Conservation (phyloP, 371 early-diverging fungal species). For the Saksenaea oblongispora region DNA sequence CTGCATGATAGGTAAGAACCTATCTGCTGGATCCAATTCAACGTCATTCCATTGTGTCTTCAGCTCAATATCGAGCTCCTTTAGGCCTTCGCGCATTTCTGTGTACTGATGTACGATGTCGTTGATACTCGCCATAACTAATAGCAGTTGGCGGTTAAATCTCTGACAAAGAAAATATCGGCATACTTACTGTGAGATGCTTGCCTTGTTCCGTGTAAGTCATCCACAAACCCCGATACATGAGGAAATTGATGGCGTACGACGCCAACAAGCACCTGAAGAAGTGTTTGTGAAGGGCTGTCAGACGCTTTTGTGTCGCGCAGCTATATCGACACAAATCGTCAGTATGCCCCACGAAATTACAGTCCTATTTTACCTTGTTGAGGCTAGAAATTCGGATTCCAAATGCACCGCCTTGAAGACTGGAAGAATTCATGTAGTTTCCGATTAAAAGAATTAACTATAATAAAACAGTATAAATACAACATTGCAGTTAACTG, state of each 20-base stretch:
- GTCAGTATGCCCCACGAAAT: too few species aligned
- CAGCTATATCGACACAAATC: too few species aligned
- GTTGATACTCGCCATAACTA: conserved; percentile 28
- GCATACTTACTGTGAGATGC: conserved; percentile 14
- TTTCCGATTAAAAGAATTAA: conserved; percentile 53
- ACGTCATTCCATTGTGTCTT: conserved; percentile 18
- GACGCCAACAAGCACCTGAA: conserved; percentile 43
- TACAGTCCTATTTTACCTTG: conserved; percentile 39
- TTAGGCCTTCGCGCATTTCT: conserved; percentile 25
- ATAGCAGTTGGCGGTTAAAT: conserved; percentile 2
- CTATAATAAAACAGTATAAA: neutral
- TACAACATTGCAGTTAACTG: neutral
- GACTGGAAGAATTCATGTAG: conserved; percentile 55
- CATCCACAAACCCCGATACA: conserved; percentile 29
- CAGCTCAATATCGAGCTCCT: conserved; percentile 22
- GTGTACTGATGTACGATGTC: conserved; percentile 35
- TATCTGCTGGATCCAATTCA: conserved; percentile 1
- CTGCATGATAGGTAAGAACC: conserved; percentile 4
- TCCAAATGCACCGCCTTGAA: conserved; percentile 60
- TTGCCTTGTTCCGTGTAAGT: conserved; percentile 27
- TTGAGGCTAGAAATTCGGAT: conserved; percentile 46
- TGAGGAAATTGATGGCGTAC: conserved; percentile 51
- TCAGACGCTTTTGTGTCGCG: conserved; percentile 51
- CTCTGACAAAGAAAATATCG: conserved; percentile 14
- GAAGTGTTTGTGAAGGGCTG: conserved; percentile 32